Evolutionary conservation across 2,329 filamentous ascomycete genomes (phyloP).

Genomic region (Cytospora schulzeri): DNA sequence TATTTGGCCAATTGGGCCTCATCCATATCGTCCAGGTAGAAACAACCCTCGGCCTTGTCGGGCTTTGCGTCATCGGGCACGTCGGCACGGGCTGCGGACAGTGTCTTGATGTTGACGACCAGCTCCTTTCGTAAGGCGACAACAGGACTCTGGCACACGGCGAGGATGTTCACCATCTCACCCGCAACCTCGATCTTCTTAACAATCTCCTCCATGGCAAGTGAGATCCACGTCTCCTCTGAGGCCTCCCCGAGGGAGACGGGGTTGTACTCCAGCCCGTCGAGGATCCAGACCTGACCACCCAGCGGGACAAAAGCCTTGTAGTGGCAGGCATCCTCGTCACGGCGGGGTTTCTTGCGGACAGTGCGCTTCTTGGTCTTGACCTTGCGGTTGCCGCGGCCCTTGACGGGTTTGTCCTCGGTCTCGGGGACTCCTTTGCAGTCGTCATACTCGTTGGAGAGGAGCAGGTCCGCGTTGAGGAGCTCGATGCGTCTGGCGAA

Average conservation of each 20-base stretch:
- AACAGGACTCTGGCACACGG: slow-evolving; percentile 70
- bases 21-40: slow-evolving; percentile 12
- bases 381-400: slow-evolving; percentile 28
- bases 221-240: slow-evolving; percentile 63
- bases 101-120: slow-evolving; percentile 41
- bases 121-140: slow-evolving; percentile 50
- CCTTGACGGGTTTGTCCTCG: slow-evolving; percentile 10
- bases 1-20: slow-evolving; percentile 13
- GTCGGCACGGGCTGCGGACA: slow-evolving; percentile 41
- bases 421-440: slow-evolving; percentile 40
- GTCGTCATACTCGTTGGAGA: slow-evolving; percentile 58
- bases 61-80: slow-evolving; percentile 29
- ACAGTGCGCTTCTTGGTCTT: slow-evolving; percentile 33
- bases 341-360: slow-evolving; percentile 42
- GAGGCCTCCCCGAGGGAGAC: slow-evolving; percentile 58
- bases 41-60: neutral
- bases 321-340: slow-evolving; percentile 78
- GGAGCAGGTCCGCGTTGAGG: slow-evolving; percentile 67
- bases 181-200: slow-evolving; percentile 63
- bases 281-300: slow-evolving; percentile 81
- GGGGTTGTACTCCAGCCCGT: slow-evolving; percentile 77
- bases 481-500: slow-evolving; percentile 81
- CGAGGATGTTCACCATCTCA: slow-evolving; percentile 76
- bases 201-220: slow-evolving; percentile 71
- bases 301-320: slow-evolving; percentile 80